Conservation (phyloP, 2,329 filamentous ascomycete genomes). For the Myriangium duriaei region DNA sequence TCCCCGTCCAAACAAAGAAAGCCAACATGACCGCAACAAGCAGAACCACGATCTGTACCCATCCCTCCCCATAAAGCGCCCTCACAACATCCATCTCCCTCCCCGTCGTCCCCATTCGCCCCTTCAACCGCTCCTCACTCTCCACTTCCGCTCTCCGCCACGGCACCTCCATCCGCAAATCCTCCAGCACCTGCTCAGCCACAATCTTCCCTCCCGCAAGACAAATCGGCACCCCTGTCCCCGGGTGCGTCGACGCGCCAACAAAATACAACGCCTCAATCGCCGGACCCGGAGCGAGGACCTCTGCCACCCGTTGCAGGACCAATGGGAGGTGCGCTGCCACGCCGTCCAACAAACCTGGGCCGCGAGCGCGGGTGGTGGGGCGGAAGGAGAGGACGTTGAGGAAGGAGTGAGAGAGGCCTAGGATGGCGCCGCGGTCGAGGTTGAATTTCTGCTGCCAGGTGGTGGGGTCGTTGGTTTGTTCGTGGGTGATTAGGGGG, state of each 20-base stretch:
- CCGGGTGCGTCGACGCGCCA: slow-evolving; percentile 62
- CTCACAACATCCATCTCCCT: slow-evolving; percentile 8
- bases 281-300: slow-evolving; percentile 19
- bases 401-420: slow-evolving; percentile 60
- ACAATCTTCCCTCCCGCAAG: slow-evolving; percentile 56
- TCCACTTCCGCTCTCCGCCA: slow-evolving; percentile 22
- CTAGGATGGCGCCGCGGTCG: slow-evolving; percentile 61
- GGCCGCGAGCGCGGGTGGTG: slow-evolving; percentile 44
- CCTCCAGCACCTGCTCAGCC: slow-evolving; percentile 38
- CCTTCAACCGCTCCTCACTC: slow-evolving; percentile 5
- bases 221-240: slow-evolving; percentile 63
- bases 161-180: slow-evolving; percentile 27
- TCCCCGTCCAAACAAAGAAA: too few species aligned
- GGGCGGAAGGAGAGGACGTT: slow-evolving; percentile 58
- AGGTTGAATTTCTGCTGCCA: slow-evolving; percentile 62
- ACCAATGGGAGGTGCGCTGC: slow-evolving; percentile 4
- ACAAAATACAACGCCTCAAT: slow-evolving; percentile 54
- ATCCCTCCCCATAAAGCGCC: too few species aligned
- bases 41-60: too few species aligned
- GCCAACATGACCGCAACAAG: too few species aligned
- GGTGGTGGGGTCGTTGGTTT: slow-evolving; percentile 50
- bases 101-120: slow-evolving; percentile 5
- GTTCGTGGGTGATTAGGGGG: slow-evolving; percentile 45
- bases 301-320: slow-evolving; percentile 9
- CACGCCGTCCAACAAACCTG: slow-evolving; percentile 17